A percentile compares a stretch with the other conserved stretches of the same genome.
phyloP scores from a whole-genome alignment of 1,139 yeast genomes.

The Hyphopichia buzzinii region DNA sequence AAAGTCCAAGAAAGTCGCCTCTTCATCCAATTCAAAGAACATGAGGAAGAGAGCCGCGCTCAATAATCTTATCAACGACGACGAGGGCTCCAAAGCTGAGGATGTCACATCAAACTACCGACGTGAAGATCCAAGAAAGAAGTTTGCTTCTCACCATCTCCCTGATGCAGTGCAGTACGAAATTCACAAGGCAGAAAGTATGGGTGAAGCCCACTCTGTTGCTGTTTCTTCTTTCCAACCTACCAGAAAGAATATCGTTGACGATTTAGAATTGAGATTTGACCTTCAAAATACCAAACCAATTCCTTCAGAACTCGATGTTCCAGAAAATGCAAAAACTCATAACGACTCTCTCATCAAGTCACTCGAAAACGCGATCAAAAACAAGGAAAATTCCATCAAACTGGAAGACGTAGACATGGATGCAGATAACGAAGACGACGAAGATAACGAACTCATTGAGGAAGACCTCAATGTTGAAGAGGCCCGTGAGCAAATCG shows the following conservation, averaged over 20 bases:
- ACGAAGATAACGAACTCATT: constrained; percentile 6
- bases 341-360: constrained; percentile 21
- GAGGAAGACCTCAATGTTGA: constrained; percentile 12
- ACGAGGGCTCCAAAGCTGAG: background rate
- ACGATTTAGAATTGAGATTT: constrained; percentile 36
- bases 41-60: constrained; percentile 8
- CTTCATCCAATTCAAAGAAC: constrained; percentile 4
- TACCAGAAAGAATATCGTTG: constrained; percentile 36
- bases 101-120: background rate
- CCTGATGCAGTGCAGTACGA: constrained; percentile 29
- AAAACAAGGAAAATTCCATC: background rate
- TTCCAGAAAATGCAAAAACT: constrained; percentile 31
- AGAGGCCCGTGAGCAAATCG: constrained; percentile 7
- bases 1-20: constrained; percentile 4
- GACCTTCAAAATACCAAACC: constrained; percentile 43
- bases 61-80: constrained; percentile 5
- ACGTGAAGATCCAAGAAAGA: constrained; percentile 14
- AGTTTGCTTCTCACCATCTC: constrained; percentile 36
- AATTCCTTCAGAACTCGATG: constrained; percentile 19
- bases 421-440: constrained; percentile 9
- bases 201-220: constrained; percentile 5
- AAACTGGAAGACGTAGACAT: constrained; percentile 6
- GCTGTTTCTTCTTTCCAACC: constrained; percentile 31
- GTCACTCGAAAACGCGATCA: constrained; percentile 11
- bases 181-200: constrained; percentile 6